These are phyloP conservation scores for Pleoardoris graminearum DNA, from an alignment of 2,329 filamentous ascomycete species.

Conservation along the genomic window DNA sequence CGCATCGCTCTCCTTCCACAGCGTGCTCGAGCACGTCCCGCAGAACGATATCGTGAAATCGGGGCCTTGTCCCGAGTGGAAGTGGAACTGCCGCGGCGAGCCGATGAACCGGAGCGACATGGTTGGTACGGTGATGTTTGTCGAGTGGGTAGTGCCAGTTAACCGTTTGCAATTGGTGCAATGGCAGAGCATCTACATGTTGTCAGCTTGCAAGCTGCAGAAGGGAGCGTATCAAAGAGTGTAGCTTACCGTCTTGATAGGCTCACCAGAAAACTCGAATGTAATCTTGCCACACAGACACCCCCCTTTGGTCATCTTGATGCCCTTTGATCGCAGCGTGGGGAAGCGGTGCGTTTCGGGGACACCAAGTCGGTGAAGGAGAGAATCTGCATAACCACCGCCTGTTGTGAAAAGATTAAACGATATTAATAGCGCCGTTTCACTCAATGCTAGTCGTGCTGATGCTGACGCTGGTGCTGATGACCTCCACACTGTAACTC, in stretches of 20 bases:
- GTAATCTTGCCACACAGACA: slow-evolving; percentile 43
- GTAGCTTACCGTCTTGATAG: slow-evolving; percentile 19
- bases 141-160: slow-evolving; percentile 20
- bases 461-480: neutral
- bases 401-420: neutral
- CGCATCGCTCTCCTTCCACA: slow-evolving; percentile 24
- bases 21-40: slow-evolving; percentile 19
- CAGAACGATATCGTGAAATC: slow-evolving; percentile 22
- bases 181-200: slow-evolving; percentile 17
- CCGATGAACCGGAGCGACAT: slow-evolving; percentile 12
- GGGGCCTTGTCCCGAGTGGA: slow-evolving; percentile 18
- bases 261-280: slow-evolving; percentile 39
- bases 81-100: slow-evolving; percentile 16
- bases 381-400: slow-evolving; percentile 2
- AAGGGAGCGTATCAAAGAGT: neutral
- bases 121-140: slow-evolving; percentile 16
- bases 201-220: no score
- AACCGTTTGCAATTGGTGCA: slow-evolving; percentile 19
- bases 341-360: neutral
- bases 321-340: slow-evolving; percentile 3
- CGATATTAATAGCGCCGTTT: neutral
- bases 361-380: slow-evolving; percentile 15
- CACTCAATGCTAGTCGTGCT: neutral
- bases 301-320: slow-evolving; percentile 31
- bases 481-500: no score